phyloP scores from a whole-genome alignment of 345 rosid species.

The Dimocarpus longan region DNA sequence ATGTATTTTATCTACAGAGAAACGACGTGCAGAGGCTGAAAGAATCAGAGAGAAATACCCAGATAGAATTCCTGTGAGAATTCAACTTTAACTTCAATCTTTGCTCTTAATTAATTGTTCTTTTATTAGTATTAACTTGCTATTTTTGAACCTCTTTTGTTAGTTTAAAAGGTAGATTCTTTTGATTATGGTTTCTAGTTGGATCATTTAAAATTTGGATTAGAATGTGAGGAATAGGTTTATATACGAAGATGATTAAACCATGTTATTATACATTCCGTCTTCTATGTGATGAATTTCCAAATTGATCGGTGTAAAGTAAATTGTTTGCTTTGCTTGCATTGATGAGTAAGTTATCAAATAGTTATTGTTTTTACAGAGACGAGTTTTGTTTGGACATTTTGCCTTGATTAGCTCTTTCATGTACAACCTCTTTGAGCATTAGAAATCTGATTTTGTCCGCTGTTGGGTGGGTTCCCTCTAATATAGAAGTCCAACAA shows the following conservation, averaged over 20 bases:
- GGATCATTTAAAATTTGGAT: not conserved
- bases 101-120: not conserved
- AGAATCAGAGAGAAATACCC: conserved; percentile 76
- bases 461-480: no score
- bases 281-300: no score
- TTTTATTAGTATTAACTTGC: not conserved
- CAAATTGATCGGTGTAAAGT: not conserved
- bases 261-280: no score
- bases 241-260: no score
- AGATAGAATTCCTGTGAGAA: conserved; percentile 70
- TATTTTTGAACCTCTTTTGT: not conserved
- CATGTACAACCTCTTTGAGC: not conserved
- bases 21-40: conserved; percentile 70
- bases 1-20: conserved; percentile 42
- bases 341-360: not conserved
- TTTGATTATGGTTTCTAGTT: not conserved
- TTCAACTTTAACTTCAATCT: not conserved
- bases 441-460: not conserved
- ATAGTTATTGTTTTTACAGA: not conserved
- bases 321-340: not conserved
- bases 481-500: no score
- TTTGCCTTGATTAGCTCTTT: not conserved
- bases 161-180: not conserved
- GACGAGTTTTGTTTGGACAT: not conserved
- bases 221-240: no score